These are phyloP conservation scores for Echinochloa phyllopogon DNA, from an alignment of 176 grass and related monocot genomes.

Conservation along the genomic window DNA sequence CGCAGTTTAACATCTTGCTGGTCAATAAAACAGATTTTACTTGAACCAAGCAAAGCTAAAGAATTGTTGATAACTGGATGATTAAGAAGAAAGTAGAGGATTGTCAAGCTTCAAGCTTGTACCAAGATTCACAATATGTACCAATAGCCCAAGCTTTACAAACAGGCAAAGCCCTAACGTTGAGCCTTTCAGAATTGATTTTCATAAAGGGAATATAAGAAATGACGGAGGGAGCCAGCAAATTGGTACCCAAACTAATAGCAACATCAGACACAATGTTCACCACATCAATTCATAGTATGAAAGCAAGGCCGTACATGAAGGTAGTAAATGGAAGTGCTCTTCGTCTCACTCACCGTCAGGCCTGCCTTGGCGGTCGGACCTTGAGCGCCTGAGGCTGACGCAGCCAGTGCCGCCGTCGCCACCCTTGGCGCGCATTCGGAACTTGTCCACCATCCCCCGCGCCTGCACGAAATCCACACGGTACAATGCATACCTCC, in stretches of 20 bases:
- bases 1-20: neutral
- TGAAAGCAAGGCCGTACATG: neutral
- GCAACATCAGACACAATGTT: neutral
- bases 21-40: neutral
- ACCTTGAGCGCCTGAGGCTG: constrained; percentile 10
- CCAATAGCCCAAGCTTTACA: neutral
- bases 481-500: neutral
- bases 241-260: neutral
- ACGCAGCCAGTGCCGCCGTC: constrained; percentile 19
- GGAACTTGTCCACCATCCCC: constrained; percentile 28
- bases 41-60: neutral
- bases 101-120: neutral
- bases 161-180: neutral
- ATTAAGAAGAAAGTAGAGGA: neutral
- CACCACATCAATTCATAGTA: neutral
- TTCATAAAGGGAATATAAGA: neutral
- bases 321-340: neutral
- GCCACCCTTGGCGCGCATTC: constrained; percentile 22
- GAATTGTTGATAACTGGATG: neutral
- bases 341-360: constrained; percentile 2
- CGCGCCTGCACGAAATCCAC: constrained; percentile 5
- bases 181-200: neutral
- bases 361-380: neutral
- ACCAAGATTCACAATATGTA: neutral
- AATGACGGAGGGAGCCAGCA: neutral